Base-by-base conservation (phyloP, 2,329 filamentous ascomycete species). In the Pseudogymnoascus sp. region DNA sequence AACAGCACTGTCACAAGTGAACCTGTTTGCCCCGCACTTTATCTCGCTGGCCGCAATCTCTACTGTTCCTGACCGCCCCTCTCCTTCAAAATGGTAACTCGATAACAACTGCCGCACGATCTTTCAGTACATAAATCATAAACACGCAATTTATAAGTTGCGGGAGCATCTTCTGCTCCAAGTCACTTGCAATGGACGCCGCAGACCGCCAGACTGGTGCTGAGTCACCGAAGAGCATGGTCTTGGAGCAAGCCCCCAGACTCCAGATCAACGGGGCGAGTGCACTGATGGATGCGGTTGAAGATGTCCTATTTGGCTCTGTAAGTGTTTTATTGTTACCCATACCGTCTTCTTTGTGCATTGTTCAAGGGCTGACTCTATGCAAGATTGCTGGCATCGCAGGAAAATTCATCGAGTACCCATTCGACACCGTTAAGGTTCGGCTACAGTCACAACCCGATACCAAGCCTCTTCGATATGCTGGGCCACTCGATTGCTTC, bases 391-490 rank as follows among this genome's bases (percentile, higher is more conserved):
- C 93, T 62, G 95, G 95, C 65, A 85, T 96, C 65, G 87, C 91
- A 37, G 93, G 93, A 66, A 99, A 98, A 79, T 91, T 93, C 75
- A 93, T 99, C 73, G 95, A 99, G 75, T 99, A 97, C 75, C 95
- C 95, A 24, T 99, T 99, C 77, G 95, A 99, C 77, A 99, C 95
- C 0, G 88, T 99, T 75, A 99, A 99, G 78, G 95, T 99, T 65
- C 90, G 95, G 41, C 84, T 99, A 10, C 95, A 99, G 75, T 95
- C 93, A n/a, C 93, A 98, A 75, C 90, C 92, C 35, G 89, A 93
- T 75, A 85, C 89, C 70, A 81, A 91, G 2, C 92, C 91, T 14
- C 84, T 93, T 19, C 87, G 84, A 65, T 98, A 97, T 76, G 86
- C 79, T 5, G 95, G 95, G 0, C 93, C 95, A 0, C 72, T 97